Base-by-base conservation (phyloP, 1,139 yeast species). In the Arxiozyma heterogenica region DNA sequence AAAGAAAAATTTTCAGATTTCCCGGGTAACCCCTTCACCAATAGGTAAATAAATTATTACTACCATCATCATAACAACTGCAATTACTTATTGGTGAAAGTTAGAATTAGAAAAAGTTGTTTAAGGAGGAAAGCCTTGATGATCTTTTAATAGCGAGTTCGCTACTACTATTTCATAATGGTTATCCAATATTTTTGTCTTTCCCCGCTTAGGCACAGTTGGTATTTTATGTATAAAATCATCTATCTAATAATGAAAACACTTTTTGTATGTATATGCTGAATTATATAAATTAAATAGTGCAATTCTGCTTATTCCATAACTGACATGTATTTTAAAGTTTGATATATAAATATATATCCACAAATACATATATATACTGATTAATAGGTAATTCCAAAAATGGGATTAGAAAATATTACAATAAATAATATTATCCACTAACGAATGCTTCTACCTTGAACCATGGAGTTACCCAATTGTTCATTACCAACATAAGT, bases 401-500 rank as follows among this genome's bases (percentile, higher is more conserved):
- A 8, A 34, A 34, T 34, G 15, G n/a, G n/a, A 8, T 2, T 4
- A 34, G n/a, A 15, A 34, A 6, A 34, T 6, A 15, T 15, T 15
- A 34, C 3, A 34, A 25, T 3, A 15, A 20, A 25, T n/a, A 20
- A 17, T 17, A 23, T n/a, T 9, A 21, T 9, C 17, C 50, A 30
- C 39, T 57, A 64, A 50, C 60, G 60, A 25, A 63, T 62, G 51
- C 66, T 64, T 56, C 64, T 64, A 2, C 65, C 66, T 45, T 66
- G 67, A 12, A 61, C 58, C 64, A 66, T 59, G 30, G 69, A 65
- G 54, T 64, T 64, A 20, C 71, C 74, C 34, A 73, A 55, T 55
- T 72, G 75, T 56, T 73, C 76, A 15, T 69, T 71, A 6, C 93
- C 96, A 54, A 88, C 89, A 70, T 90, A 91, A 1, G 97, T 91